These are phyloP conservation scores for Rubia yunnanensis DNA, from an alignment of 257 asterid genomes.

Conservation along the genomic window DNA sequence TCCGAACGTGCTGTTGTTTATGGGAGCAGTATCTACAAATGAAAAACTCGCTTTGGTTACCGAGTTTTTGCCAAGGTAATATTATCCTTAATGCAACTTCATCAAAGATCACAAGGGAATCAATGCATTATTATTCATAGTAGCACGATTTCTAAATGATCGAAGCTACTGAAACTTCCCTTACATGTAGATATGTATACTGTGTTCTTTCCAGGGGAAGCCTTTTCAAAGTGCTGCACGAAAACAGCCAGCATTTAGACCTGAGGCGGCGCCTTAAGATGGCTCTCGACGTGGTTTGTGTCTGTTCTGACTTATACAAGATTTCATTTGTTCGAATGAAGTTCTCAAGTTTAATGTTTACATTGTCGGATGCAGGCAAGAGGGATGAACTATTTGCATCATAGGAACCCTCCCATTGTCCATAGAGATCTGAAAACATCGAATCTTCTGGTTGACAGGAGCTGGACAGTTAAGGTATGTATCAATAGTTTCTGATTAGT, in stretches of 20 bases:
- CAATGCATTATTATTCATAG: background rate
- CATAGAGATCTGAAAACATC: conserved; percentile 82
- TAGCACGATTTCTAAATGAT: background rate
- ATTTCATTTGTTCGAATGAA: background rate
- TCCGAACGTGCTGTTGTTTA: conserved; percentile 67
- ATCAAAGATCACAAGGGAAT: background rate
- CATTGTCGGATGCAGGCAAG: conserved; percentile 41
- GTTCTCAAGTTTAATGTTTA: conserved; percentile 1
- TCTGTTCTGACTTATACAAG: conserved; percentile 2
- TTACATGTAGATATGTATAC: background rate
- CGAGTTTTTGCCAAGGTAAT: conserved; percentile 54
- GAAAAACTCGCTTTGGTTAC: conserved; percentile 69
- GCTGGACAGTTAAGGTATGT: conserved; percentile 64
- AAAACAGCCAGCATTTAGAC: conserved; percentile 46
- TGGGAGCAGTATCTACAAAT: conserved; percentile 60
- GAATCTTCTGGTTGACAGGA: conserved; percentile 67
- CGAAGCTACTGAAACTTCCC: background rate
- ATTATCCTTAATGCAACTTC: background rate
- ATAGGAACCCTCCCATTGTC: conserved; percentile 66
- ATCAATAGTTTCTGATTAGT: background rate
- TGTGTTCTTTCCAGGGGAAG: conserved; percentile 54
- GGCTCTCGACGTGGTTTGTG: conserved; percentile 68
- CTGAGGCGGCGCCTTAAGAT: conserved; percentile 53
- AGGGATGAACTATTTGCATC: conserved; percentile 80
- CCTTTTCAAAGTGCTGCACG: conserved; percentile 56